Evolutionary conservation across 2,329 filamentous ascomycete genomes (phyloP).

Genomic region (Lachnellula subtilissima): DNA sequence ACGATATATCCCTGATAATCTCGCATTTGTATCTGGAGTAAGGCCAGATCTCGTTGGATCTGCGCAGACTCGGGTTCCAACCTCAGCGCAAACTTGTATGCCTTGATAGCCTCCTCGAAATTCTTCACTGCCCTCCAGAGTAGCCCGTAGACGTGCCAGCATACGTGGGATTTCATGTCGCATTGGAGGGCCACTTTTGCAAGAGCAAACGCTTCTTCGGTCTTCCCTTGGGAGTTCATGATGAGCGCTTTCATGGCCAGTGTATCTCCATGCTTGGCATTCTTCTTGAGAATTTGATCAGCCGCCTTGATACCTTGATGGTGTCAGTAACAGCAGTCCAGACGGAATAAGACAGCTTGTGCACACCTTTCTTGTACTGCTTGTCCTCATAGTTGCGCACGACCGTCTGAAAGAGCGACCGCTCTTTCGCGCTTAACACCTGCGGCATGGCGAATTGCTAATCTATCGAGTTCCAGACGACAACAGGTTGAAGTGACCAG

Average conservation of each 20-base stretch:
- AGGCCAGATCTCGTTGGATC: constrained; percentile 88
- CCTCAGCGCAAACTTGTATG: constrained; percentile 91
- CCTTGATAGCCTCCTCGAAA: constrained; percentile 98
- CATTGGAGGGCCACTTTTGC: constrained; percentile 89
- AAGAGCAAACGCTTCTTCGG: constrained; percentile 88
- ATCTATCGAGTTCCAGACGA: background rate
- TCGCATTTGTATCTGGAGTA: constrained; percentile 92
- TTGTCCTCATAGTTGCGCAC: constrained; percentile 97
- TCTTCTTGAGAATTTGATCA: constrained; percentile 93
- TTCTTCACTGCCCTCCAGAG: constrained; percentile 94
- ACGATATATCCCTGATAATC: constrained; percentile 92
- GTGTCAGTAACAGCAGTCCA: constrained; percentile 17
- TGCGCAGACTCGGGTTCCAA: constrained; percentile 92
- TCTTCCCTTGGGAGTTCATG: constrained; percentile 85
- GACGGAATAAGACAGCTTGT: constrained; percentile 5
- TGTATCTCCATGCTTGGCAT: constrained; percentile 94
- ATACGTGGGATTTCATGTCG: constrained; percentile 99
- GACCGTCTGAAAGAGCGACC: constrained; percentile 87
- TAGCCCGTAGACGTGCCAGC: constrained; percentile 98
- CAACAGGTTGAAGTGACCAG: background rate
- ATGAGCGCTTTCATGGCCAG: constrained; percentile 99
- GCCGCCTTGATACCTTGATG: constrained; percentile 76
- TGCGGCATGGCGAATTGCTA: constrained; percentile 55
- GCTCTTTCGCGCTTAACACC: constrained; percentile 79
- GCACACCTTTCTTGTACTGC: constrained; percentile 81